Base-by-base conservation (phyloP, 129 eudicot species). In the Ambrosia artemisiifolia region DNA sequence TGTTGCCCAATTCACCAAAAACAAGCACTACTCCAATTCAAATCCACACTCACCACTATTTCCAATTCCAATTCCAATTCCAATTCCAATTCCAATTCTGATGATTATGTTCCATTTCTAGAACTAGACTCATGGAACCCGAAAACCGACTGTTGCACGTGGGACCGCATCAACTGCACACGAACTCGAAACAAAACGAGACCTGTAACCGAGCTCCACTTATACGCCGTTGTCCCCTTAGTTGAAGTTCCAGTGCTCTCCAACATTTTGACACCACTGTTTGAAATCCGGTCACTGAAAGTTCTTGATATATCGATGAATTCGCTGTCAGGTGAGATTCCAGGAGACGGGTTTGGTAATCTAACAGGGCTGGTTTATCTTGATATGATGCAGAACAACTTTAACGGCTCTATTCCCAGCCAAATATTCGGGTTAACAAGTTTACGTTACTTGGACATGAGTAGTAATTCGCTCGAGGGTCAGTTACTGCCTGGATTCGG, bases 281-380 rank as follows among this genome's bases (percentile, higher is more conserved):
- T 87, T n/a, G 59, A 60, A 12, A 17, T 87, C 36, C 78, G 9
- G 34, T 51, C 85, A 7, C 20, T 84, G 17, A 82, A 46, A 67
- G 33, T 79, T 11, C 83, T 82, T 7, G 87, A 84, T 65, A 51
- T 87, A n/a, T 80, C 89, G 24, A 79, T 49, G 48, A 84, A 84
- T 19, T 34, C 51, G 10, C 49, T 87, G 49, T 70, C 60, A 4
- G 87, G 89, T 0, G 74, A 70, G 65, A 82, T 84, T 12, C 55
- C 79, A 0, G 73, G 75, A 20, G 38, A 65, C 1, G 89, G 89
- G 66, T 77, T 87, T 48, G 80, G 80, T 36, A 84, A 84, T 56
- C 80, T 87, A 18, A 82, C 80, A 11, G 76, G 75, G 11, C 81
- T 87, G 5, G 75, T 77, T 55, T 73, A 79, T 44, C 89, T 87